phyloP scores from a whole-genome alignment of 345 rosid species.

The Firmiana major region DNA sequence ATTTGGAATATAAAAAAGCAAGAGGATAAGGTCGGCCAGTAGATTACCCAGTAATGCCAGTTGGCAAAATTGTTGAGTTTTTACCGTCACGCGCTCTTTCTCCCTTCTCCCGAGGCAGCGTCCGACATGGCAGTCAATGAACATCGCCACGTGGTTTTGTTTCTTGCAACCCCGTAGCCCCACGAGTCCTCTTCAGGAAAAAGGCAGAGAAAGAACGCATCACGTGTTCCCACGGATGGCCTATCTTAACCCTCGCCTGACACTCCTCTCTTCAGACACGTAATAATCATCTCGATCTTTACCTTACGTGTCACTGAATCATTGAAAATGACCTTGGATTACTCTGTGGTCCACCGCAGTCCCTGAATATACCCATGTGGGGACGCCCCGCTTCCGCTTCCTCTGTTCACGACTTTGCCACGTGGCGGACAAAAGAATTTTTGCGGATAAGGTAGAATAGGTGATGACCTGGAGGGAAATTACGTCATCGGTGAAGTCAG shows the following conservation, averaged over 20 bases:
- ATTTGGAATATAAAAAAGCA: slow-evolving; percentile 25
- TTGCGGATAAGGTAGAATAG: slow-evolving; percentile 21
- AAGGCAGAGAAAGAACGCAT: background rate
- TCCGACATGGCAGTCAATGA: slow-evolving; percentile 10
- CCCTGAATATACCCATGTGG: slow-evolving; percentile 17
- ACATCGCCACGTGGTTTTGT: slow-evolving; percentile 5
- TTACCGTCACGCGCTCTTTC: slow-evolving; percentile 36
- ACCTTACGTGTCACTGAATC: background rate
- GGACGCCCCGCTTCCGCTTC: background rate
- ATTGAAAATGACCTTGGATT: background rate
- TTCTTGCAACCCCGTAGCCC: background rate
- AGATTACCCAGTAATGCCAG: slow-evolving; percentile 47
- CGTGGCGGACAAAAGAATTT: background rate
- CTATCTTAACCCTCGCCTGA: background rate
- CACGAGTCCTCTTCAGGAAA: slow-evolving; percentile 13
- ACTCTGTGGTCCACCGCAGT: slow-evolving; percentile 12
- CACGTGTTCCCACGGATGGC: slow-evolving; percentile 9
- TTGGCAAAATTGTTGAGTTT: slow-evolving; percentile 38
- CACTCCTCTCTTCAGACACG: background rate
- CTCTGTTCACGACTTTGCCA: slow-evolving; percentile 4
- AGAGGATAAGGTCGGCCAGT: slow-evolving; percentile 78
- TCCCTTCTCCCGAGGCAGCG: slow-evolving; percentile 4
- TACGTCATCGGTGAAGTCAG: slow-evolving; percentile 14
- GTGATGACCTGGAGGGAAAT: slow-evolving; percentile 16
- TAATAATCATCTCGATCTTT: background rate